Conservation (phyloP, 805 yeast genomes). For the Starmerella geochares region DNA sequence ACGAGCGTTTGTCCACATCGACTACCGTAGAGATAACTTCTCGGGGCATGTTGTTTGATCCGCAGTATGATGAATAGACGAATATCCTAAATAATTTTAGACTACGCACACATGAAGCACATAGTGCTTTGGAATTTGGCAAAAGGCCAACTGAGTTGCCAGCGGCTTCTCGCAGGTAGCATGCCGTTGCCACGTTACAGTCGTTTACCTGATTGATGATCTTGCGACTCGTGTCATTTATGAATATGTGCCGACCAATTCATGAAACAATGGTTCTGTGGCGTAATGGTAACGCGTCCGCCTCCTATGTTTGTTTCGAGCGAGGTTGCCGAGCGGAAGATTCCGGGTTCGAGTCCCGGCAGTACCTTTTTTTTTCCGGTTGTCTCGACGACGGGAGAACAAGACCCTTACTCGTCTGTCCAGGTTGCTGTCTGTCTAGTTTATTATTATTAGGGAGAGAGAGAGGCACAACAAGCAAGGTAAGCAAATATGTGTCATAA, state of each 20-base stretch:
- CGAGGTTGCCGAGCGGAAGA: slow-evolving; percentile 40
- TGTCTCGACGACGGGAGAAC: too few relatives aligned
- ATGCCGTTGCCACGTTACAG: too few relatives aligned
- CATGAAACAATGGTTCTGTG: slow-evolving; percentile 27
- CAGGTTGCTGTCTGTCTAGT: too few relatives aligned
- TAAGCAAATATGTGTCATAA: too few relatives aligned
- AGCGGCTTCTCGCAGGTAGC: too few relatives aligned
- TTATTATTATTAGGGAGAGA: too few relatives aligned
- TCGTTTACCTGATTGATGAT: too few relatives aligned
- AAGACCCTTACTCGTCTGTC: too few relatives aligned
- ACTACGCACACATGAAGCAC: background rate
- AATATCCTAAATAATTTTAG: background rate
- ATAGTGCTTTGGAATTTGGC: too few relatives aligned
- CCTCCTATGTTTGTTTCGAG: slow-evolving; percentile 39
- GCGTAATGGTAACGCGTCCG: slow-evolving; percentile 61
- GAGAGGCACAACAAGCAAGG: too few relatives aligned
- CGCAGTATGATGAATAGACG: background rate
- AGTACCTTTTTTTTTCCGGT: slow-evolving; percentile 31
- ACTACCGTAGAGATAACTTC: slow-evolving; percentile 36
- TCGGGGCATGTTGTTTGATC: slow-evolving; percentile 30
- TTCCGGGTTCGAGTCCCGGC: slow-evolving; percentile 62
- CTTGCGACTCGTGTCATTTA: too few relatives aligned
- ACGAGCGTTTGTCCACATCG: slow-evolving; percentile 73
- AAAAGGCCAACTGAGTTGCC: too few relatives aligned
- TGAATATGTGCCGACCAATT: background rate